Base-by-base conservation (phyloP, 768 basidiomycete species). In the Trametes coccinea region DNA sequence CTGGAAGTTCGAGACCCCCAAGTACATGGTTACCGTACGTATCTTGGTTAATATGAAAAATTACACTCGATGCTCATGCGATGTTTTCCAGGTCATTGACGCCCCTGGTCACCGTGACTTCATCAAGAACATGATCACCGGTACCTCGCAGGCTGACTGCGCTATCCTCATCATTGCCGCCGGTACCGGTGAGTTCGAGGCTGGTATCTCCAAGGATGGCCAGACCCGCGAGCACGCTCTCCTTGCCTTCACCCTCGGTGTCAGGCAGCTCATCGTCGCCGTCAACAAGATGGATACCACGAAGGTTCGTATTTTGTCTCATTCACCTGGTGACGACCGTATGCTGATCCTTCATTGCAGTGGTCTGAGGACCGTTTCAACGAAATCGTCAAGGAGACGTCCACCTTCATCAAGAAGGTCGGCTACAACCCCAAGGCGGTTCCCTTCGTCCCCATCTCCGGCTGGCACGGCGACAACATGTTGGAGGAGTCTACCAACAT, bases 391-490 rank as follows among this genome's bases (percentile, higher is more conserved):
- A 98, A 96, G 86, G 95, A 97, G 81, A 95, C 94, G 48, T 92
- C 92, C 70, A 88, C 81, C 77, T 98, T 98, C 87, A 96, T 98
- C 79, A 98, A 96, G 88, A 97, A 98, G 87, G 96, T 98, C 75
- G 96, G 96, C 56, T 98, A 97, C 87, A 98, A 98, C 89, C 96
- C 96, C 78, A 98, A 97, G 87, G 76, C 88, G 59, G 95, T 99
- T 67, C 87, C 96, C 65, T 99, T 98, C 82, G 96, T 98, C 65
- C 97, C 97, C 74, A 99, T 99, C 80, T 99, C 97, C 65, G 97
- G 97, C 71, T 99, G 97, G 97, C 95, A 98, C 85, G 97, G 97
- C 75, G 97, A 99, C 88, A 99, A 99, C 91, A 99, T 99, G 96
- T 84, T 99, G 83, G 96, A 98, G 86, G 93, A 95, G 80, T 97